Percentiles rank a stretch among this genome's conserved stretches.
These are phyloP conservation scores for Aspergillus glaucus DNA, from an alignment of 2,329 filamentous ascomycete species.

Conservation along the genomic window DNA sequence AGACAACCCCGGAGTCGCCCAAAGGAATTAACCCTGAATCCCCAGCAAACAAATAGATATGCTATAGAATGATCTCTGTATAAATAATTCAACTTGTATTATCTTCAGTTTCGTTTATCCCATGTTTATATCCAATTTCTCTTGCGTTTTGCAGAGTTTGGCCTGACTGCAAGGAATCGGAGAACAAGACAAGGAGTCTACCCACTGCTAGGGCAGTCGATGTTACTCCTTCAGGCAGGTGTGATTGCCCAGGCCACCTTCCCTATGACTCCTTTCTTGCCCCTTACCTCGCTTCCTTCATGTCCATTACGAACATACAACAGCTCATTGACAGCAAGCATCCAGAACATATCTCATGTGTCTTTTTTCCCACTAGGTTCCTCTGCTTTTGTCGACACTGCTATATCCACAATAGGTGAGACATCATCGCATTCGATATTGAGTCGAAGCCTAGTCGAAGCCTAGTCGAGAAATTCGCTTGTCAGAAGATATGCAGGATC, in stretches of 20 bases:
- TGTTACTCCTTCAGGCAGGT: too few species aligned
- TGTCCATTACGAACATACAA: background rate
- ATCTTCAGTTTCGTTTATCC: background rate
- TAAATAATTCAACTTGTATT: constrained; percentile 1
- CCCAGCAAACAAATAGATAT: background rate
- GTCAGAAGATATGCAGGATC: constrained; percentile 8
- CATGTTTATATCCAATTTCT: background rate
- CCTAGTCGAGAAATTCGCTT: background rate
- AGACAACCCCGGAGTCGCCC: background rate
- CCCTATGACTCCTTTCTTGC: too few species aligned
- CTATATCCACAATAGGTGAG: background rate
- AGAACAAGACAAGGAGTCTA: too few species aligned
- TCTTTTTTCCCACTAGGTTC: background rate
- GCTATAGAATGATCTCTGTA: constrained; percentile 1
- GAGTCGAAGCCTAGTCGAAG: background rate
- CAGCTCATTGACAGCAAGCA: background rate
- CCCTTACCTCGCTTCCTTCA: background rate
- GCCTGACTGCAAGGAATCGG: too few species aligned
- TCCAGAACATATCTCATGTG: background rate
- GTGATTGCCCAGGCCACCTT: too few species aligned
- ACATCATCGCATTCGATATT: background rate
- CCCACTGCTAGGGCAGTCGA: too few species aligned
- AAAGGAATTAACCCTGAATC: background rate
- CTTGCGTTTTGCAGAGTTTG: background rate
- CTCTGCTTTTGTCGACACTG: background rate